Conservation (phyloP, 2,329 filamentous ascomycete genomes). For the Fusarium sp. region DNA sequence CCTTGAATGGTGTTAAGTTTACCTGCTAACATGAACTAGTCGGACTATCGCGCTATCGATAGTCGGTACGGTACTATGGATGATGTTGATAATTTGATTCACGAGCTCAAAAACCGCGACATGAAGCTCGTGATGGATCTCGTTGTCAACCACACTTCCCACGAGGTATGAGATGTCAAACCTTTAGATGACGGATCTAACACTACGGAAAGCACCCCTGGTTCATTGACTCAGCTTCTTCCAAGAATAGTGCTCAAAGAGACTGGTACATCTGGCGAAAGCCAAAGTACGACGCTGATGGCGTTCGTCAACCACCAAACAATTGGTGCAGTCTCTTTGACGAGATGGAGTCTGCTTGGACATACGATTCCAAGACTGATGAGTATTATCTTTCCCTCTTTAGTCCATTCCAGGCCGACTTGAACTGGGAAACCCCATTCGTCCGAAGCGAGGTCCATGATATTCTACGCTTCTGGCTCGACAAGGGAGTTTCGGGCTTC, state of each 20-base stretch:
- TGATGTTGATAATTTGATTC: constrained; percentile 35
- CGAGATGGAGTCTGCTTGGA: constrained; percentile 69
- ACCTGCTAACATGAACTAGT: background rate
- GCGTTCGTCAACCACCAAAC: constrained; percentile 75
- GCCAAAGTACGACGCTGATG: constrained; percentile 62
- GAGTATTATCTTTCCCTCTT: constrained; percentile 86
- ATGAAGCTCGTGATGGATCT: constrained; percentile 40
- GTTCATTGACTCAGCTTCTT: constrained; percentile 37
- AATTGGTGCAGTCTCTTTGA: constrained; percentile 77
- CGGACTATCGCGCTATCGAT: constrained; percentile 40
- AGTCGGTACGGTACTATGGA: constrained; percentile 35
- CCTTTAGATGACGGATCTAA: background rate
- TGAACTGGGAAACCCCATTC: constrained; percentile 83
- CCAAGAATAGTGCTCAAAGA: constrained; percentile 22
- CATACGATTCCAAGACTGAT: constrained; percentile 75
- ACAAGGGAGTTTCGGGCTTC: constrained; percentile 78
- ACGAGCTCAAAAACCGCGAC: constrained; percentile 27
- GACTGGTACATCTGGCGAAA: constrained; percentile 76
- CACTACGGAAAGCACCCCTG: constrained; percentile 18
- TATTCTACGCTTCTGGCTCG: constrained; percentile 82
- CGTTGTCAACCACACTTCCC: constrained; percentile 41
- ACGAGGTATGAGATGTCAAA: background rate
- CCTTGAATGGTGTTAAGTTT: fast-evolving
- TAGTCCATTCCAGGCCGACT: constrained; percentile 79
- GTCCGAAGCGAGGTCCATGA: constrained; percentile 77